Conservation (phyloP, 1,139 yeast genomes). For the Nakaseomyces glabratus region DNA sequence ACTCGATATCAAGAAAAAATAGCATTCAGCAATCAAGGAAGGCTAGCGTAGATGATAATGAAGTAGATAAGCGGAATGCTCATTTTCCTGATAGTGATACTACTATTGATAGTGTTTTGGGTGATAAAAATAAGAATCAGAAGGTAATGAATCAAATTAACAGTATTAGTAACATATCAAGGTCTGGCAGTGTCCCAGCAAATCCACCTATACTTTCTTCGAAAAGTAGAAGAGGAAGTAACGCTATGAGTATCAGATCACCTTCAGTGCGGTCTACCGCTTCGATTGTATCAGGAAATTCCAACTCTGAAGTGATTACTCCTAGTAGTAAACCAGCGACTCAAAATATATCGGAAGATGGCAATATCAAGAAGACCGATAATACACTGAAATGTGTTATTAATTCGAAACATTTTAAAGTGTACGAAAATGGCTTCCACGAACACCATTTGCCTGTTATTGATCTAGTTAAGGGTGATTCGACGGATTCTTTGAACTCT, state of each 20-base stretch:
- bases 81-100: neutral
- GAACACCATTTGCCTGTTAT: constrained; percentile 26
- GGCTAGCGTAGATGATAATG: neutral
- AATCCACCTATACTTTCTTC: neutral
- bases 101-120: constrained; percentile 1
- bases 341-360: neutral
- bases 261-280: constrained; percentile 4
- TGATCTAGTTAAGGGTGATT: constrained; percentile 16
- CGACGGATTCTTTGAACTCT: constrained; percentile 6
- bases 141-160: neutral
- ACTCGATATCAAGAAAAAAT: constrained; percentile 3
- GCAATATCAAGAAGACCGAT: constrained; percentile 8
- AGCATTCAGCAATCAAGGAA: neutral
- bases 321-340: neutral
- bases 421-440: constrained; percentile 28
- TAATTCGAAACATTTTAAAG: constrained; percentile 25
- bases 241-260: neutral
- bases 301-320: neutral
- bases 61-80: neutral
- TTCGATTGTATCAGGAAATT: constrained; percentile 1
- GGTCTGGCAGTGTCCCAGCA: constrained; percentile 1
- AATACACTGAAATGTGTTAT: constrained; percentile 21
- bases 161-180: neutral
- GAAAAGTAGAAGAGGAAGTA: constrained; percentile 5
- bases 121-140: neutral